Conservation (phyloP, 352 stramenopile species). For the Pythium utonaiense region DNA sequence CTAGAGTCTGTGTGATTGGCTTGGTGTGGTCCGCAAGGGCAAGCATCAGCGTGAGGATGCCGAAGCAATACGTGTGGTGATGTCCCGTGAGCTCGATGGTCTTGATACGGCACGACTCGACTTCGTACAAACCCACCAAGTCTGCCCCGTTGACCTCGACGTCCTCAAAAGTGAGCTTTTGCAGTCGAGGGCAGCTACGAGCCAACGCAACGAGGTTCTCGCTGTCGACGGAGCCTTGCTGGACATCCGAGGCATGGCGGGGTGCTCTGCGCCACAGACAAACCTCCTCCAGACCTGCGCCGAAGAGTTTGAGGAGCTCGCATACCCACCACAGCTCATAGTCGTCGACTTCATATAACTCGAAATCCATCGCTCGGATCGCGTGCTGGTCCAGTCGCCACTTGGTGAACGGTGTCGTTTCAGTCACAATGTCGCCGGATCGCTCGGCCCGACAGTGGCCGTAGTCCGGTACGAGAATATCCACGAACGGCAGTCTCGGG, state of each 20-base stretch:
- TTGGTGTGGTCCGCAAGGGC: neutral
- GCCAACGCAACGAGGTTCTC: neutral
- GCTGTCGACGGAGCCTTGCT: neutral
- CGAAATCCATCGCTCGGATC: neutral
- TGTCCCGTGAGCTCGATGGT: neutral
- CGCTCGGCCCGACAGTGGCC: conserved; percentile 3
- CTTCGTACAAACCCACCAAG: neutral
- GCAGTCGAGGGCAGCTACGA: neutral
- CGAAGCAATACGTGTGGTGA: neutral
- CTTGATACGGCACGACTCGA: neutral
- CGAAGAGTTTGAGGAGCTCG: neutral
- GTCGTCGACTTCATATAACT: neutral
- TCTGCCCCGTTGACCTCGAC: neutral
- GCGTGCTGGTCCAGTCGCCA: conserved; percentile 3
- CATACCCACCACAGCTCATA: neutral
- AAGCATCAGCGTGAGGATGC: neutral
- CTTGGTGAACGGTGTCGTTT: neutral
- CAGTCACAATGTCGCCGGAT: neutral
- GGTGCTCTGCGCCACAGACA: neutral
- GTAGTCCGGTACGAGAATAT: conserved; percentile 4
- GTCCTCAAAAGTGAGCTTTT: neutral
- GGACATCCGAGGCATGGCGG: neutral
- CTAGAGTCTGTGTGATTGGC: neutral
- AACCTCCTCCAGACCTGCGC: neutral
- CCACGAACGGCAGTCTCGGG: neutral